Conservation (phyloP, 371 early-diverging fungal species). For the Actinomucor elegans region DNA sequence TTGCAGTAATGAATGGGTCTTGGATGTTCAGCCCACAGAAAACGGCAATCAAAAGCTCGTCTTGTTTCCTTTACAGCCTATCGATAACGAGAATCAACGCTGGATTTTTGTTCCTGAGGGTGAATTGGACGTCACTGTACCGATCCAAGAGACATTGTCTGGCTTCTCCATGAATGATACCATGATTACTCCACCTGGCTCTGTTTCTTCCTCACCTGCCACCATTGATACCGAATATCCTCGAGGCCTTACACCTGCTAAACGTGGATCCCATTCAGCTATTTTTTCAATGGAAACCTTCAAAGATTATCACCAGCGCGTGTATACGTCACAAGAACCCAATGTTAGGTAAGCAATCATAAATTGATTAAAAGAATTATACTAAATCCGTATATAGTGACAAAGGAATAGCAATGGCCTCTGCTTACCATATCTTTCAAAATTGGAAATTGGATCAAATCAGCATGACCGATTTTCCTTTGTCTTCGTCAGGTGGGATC, state of each 20-base stretch:
- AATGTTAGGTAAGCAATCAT: slow-evolving; percentile 24
- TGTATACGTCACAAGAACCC: slow-evolving; percentile 25
- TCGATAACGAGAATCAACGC: slow-evolving; percentile 47
- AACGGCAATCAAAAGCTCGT: slow-evolving; percentile 31
- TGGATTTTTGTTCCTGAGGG: slow-evolving; percentile 44
- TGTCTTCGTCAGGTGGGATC: slow-evolving; percentile 7
- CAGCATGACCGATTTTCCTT: slow-evolving; percentile 13
- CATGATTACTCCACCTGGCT: slow-evolving; percentile 25
- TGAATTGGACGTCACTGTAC: slow-evolving; percentile 13
- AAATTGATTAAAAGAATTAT: background rate
- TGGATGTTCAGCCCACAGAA: slow-evolving; percentile 34
- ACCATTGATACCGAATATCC: slow-evolving; percentile 16
- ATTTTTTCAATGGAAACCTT: slow-evolving; percentile 31
- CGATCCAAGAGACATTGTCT: slow-evolving; percentile 3
- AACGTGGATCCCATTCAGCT: slow-evolving; percentile 46
- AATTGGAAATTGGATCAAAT: slow-evolving; percentile 39
- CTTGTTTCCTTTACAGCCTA: slow-evolving; percentile 38
- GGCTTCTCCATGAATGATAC: slow-evolving; percentile 7
- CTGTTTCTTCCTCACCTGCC: slow-evolving; percentile 17
- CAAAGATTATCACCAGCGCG: slow-evolving; percentile 36
- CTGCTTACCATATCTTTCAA: slow-evolving; percentile 49
- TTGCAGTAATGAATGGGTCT: slow-evolving; percentile 45
- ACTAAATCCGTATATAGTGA: slow-evolving; percentile 25
- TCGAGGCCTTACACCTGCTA: slow-evolving; percentile 40
- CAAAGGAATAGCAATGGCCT: slow-evolving; percentile 50